Evolutionary conservation across 2,329 filamentous ascomycete species (phyloP), one percentile per base, ranked within the genome.

Genomic region (Colletotrichum shisoi): DNA sequence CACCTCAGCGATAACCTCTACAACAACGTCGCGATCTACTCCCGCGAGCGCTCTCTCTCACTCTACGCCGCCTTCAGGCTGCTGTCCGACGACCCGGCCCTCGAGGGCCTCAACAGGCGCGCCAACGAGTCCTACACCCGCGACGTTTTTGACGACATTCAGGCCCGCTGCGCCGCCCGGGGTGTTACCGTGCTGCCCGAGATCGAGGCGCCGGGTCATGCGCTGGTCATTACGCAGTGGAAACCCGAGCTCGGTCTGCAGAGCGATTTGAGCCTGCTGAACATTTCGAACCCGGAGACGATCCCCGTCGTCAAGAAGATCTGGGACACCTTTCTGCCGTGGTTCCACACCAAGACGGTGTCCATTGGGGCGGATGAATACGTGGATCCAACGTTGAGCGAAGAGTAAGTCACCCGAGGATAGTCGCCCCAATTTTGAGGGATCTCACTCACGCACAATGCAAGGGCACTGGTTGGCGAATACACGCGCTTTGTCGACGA

Each of bases 151-250:
- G 82, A 85, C 21, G 75, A 80, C 1, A 79, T 89, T 7, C 84
- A 88, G 70, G 71, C 73, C 0, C 76, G 79, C 46, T 88, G 86
- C 68, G 85, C 81, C 0, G 74, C 79, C 0, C 79, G 85, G 4
- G 86, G 86, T 4, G 82, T 89, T 1, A 87, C 85, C 0, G 76
- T 89, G 1, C 78, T 88, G 4, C 85, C 86, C 0, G 86, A 88
- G 72, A 86, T 88, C 27, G 86, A 89, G 72, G 80, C 84, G 0
- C 86, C 86, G 0, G 86, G 85, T 0, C 86, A 89, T 67, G 81
- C 83, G 1, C 74, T 88, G 1, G 80, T 81, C 5, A 81, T 88
- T 27, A 83, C 83, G 0, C 85, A 88, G 70, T 88, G 86, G 85
- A 85, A 83, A 68, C 85, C 85, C 0, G 79, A 87, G 67, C 73